Conservation (phyloP, 1,284 basidiomycete species). For the Anthracocystis setariae region DNA sequence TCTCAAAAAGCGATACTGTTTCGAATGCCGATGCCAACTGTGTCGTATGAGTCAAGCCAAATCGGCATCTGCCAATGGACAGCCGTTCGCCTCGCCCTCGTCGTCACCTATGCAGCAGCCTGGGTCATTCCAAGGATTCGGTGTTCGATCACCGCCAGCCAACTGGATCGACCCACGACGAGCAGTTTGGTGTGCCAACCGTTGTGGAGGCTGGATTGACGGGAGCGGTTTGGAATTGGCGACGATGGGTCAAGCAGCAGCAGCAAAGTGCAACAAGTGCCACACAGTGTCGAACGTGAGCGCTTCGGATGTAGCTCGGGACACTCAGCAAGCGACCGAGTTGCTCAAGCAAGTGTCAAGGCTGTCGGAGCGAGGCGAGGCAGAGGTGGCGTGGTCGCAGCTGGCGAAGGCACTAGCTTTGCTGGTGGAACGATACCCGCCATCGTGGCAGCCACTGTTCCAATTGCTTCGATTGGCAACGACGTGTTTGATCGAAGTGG, state of each 20-base stretch:
- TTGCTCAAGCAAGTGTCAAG: slow-evolving; percentile 76
- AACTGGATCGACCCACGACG: slow-evolving; percentile 75
- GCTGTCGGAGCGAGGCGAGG: slow-evolving; percentile 62
- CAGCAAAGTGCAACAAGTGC: slow-evolving; percentile 69
- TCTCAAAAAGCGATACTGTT: slow-evolving; percentile 80
- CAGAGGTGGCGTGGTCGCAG: slow-evolving; percentile 72
- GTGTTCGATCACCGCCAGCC: slow-evolving; percentile 11
- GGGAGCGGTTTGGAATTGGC: slow-evolving; percentile 69
- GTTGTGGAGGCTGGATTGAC: slow-evolving; percentile 58
- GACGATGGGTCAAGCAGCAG: neutral
- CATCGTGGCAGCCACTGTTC: slow-evolving; percentile 76
- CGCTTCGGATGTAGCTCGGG: slow-evolving; percentile 71
- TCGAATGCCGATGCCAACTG: slow-evolving; percentile 76
- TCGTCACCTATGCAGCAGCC: slow-evolving; percentile 20
- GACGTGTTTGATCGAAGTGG: slow-evolving; percentile 73
- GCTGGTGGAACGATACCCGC: slow-evolving; percentile 71
- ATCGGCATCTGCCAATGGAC: slow-evolving; percentile 10
- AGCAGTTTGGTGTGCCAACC: slow-evolving; percentile 73
- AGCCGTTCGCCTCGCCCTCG: slow-evolving; percentile 28
- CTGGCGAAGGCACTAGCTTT: slow-evolving; percentile 74
- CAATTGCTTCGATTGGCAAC: slow-evolving; percentile 77
- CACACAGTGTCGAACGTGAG: slow-evolving; percentile 71
- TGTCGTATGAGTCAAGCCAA: slow-evolving; percentile 70
- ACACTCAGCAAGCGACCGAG: slow-evolving; percentile 76
- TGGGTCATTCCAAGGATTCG: slow-evolving; percentile 20